These are phyloP conservation scores for Ogataea haglerorum DNA, from an alignment of 805 yeast genomes.

Conservation along the genomic window DNA sequence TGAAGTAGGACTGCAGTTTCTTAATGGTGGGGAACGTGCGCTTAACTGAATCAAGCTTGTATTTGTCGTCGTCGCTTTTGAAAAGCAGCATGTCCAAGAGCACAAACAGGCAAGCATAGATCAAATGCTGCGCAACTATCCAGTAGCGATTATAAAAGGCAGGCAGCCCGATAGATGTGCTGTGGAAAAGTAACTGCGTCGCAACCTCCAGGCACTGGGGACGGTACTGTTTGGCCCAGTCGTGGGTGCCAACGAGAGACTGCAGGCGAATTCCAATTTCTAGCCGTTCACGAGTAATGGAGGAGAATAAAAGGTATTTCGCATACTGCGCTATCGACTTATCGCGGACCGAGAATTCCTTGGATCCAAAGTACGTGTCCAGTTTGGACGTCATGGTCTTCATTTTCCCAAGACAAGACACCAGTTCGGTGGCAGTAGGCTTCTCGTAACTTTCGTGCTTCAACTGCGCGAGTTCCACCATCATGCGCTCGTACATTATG, in stretches of 20 bases:
- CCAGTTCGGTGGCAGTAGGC: slow-evolving; percentile 3
- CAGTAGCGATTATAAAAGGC: slow-evolving; percentile 24
- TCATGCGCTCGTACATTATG: slow-evolving; percentile 19
- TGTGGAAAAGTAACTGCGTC: slow-evolving; percentile 17
- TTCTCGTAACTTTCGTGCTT: slow-evolving; percentile 22
- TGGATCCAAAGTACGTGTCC: slow-evolving; percentile 10
- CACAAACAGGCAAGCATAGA: slow-evolving; percentile 26
- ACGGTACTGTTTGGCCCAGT: slow-evolving; percentile 21
- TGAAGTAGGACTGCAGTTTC: slow-evolving; percentile 19
- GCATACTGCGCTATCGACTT: slow-evolving; percentile 19
- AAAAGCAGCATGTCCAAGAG: slow-evolving; percentile 26
- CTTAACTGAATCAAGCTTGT: slow-evolving; percentile 16
- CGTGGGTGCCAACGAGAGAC: slow-evolving; percentile 17
- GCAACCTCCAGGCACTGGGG: slow-evolving; percentile 21
- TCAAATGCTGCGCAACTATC: slow-evolving; percentile 28
- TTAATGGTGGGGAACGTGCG: slow-evolving; percentile 20
- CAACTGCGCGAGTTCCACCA: slow-evolving; percentile 20
- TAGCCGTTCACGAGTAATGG: slow-evolving; percentile 24
- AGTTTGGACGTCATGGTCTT: slow-evolving; percentile 11
- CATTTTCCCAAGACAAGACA: slow-evolving; percentile 17
- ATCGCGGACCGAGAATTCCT: not conserved
- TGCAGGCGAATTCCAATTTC: slow-evolving; percentile 24
- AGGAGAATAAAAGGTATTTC: slow-evolving; percentile 22
- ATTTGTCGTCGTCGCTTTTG: slow-evolving; percentile 21
- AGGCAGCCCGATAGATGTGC: slow-evolving; percentile 18